A percentile compares a stretch with the other conserved stretches of the same genome.
Evolutionary conservation across 2,329 filamentous ascomycete species (phyloP).

Genomic region (Penicillium olsonii): DNA sequence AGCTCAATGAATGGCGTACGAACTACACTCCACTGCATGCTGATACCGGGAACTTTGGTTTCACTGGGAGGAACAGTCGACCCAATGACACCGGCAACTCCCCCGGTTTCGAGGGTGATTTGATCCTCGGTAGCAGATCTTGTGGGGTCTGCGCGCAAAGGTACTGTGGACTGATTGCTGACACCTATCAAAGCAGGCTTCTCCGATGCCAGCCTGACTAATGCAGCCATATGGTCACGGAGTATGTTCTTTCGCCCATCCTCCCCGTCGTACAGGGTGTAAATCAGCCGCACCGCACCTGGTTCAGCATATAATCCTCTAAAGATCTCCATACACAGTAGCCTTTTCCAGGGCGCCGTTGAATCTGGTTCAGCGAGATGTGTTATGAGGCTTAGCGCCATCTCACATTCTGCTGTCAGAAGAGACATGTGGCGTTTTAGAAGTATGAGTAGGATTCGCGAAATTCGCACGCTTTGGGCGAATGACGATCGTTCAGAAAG

Average conservation of each 20-base stretch:
- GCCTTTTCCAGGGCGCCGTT: conserved; percentile 78
- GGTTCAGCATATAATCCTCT: conserved; percentile 82
- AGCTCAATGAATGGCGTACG: conserved; percentile 89
- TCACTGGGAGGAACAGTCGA: conserved; percentile 68
- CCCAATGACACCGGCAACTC: conserved; percentile 83
- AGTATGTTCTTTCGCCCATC: conserved; percentile 74
- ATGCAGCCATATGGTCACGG: conserved; percentile 78
- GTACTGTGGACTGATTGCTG: conserved; percentile 82
- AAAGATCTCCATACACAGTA: conserved; percentile 88
- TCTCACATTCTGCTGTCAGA: conserved; percentile 76
- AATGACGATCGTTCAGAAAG: conserved; percentile 79
- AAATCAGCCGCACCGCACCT: conserved; percentile 75
- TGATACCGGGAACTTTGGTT: conserved; percentile 72
- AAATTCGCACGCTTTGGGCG: conserved; percentile 76
- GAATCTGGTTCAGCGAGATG: conserved; percentile 84
- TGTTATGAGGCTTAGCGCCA: conserved; percentile 77
- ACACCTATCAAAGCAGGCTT: conserved; percentile 87
- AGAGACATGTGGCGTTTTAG: conserved; percentile 75
- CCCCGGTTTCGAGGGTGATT: conserved; percentile 84
- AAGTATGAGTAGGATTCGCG: conserved; percentile 80
- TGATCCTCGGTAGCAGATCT: conserved; percentile 69
- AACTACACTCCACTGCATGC: conserved; percentile 85
- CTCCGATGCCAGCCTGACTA: conserved; percentile 91
- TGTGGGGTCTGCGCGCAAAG: conserved; percentile 60
- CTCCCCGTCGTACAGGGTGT: conserved; percentile 73